Evolutionary conservation across 495 filamentous ascomycete species (phyloP).

Genomic region (Aspergillus mulundensis): DNA sequence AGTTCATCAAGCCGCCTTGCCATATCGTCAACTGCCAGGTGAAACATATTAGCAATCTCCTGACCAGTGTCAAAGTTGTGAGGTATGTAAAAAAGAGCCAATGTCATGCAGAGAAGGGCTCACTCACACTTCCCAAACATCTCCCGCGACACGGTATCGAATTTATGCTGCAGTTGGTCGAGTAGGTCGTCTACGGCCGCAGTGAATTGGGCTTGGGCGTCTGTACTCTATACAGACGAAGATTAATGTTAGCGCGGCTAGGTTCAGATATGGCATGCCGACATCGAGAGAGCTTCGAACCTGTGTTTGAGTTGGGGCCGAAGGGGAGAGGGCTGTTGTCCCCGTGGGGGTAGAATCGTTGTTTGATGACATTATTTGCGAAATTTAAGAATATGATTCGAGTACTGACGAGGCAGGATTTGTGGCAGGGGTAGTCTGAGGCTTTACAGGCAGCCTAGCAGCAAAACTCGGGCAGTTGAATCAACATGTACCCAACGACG

Average conservation of each 20-base stretch:
- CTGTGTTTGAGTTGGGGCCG: not conserved
- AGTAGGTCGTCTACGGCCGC: conserved; percentile 81
- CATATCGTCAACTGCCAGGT: conserved; percentile 85
- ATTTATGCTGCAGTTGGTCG: conserved; percentile 77
- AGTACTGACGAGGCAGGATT: not conserved
- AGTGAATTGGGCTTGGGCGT: conserved; percentile 59
- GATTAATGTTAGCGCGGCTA: not conserved
- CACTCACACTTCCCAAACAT: conserved; percentile 82
- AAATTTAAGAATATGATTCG: too few relatives aligned
- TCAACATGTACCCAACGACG: too few relatives aligned
- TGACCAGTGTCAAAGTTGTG: not conserved
- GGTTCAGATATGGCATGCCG: not conserved
- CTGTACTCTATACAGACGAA: conserved; percentile 23
- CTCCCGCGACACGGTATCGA: conserved; percentile 72
- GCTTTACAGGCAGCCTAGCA: too few relatives aligned
- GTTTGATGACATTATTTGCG: conserved; percentile 1
- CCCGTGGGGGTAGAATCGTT: not conserved
- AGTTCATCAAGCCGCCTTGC: conserved; percentile 81
- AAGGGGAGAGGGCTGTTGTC: not conserved
- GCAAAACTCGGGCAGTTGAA: too few relatives aligned
- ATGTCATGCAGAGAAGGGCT: not conserved
- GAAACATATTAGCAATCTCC: not conserved
- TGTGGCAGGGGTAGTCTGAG: too few relatives aligned
- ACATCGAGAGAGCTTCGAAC: not conserved
- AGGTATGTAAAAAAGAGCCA: not conserved